Base-by-base conservation (phyloP, 1,284 basidiomycete species). In the Puccinia novopanici region DNA sequence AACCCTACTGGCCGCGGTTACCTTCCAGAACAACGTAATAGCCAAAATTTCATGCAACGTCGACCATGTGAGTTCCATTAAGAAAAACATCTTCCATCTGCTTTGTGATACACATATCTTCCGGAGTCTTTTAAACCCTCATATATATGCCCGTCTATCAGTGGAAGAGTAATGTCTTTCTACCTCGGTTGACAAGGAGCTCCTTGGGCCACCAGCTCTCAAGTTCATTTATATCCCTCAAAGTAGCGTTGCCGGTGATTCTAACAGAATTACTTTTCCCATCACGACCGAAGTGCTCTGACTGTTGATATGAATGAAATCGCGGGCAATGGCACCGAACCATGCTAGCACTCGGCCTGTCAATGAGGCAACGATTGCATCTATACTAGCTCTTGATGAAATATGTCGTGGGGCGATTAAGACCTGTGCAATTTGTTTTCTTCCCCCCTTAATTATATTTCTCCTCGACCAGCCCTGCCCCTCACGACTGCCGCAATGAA, bases 11-110 rank as follows among this genome's bases (percentile, higher is more conserved):
- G 50, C 48, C 63, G 63, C 27, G n/a, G 55, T 67, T 67, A 67
- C 63, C 63, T 40, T 12, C n/a, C 34, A 9, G 63, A 48, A 13
- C 63, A 67, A 40, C 68, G 68, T 22, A n/a, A 24, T 19, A 3
- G 10, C 27, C 68, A 71, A 52, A 37, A 54, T 19, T 40, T 71
- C 34, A 19, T 55, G 48, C 68, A 71, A 22, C 50, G 48, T 15
- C 48, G 68, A 71, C 68, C 68, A 52, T 71, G 68, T 71, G 68
- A 71, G 68, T 71, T 34, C 40, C n/a, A 34, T 34, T 34, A 34
- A 48, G 17, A 3, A 9, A 10, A 71, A 12, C 8, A 3, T 54
- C 48, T 34, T 42, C 22, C 67, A 52, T 17, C 24, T 54, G 48
- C 24, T 27, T 52, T 54, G 48, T 50, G 37, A 27, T 10, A 30